Base-by-base conservation (phyloP, 345 rosid genomes). In the Gynandropsis gynandra region DNA sequence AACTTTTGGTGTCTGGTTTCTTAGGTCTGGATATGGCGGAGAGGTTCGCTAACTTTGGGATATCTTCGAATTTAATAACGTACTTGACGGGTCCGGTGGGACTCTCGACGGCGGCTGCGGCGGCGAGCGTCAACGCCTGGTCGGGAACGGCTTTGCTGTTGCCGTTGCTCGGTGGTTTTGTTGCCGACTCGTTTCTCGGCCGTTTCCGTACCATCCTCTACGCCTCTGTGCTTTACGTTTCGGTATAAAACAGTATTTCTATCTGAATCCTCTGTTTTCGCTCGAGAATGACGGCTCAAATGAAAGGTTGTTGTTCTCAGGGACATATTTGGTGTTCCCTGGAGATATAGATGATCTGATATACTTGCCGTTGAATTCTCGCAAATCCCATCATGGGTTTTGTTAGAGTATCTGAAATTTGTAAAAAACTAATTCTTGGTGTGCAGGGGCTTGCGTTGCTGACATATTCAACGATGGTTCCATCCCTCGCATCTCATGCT, bases 381-480 rank as follows among this genome's bases (percentile, higher is more conserved):
- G n/a, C n/a, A n/a, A n/a, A n/a, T n/a, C n/a, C n/a, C n/a, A n/a
- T n/a, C n/a, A n/a, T n/a, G n/a, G n/a, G n/a, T n/a, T n/a, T n/a
- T n/a, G n/a, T n/a, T n/a, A n/a, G n/a, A n/a, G n/a, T n/a, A n/a
- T n/a, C n/a, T n/a, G n/a, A n/a, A n/a, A n/a, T n/a, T n/a, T n/a
- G n/a, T n/a, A n/a, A n/a, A n/a, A n/a, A n/a, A n/a, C n/a, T n/a
- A n/a, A n/a, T n/a, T n/a, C n/a, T n/a, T n/a, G n/a, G n/a, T n/a
- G n/a, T n/a, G 39, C 66, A 80, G 83, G 87, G 83, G 40, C 78
- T 77, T 47, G 66, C 58, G 18, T 34, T 77, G 66, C 58, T 87
- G 59, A 81, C 88, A 7, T 48, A 73, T 14, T 80, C 86, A 14
- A 83, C 90, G 7, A 47, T 74, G 15, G 29, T 24, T 24, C 29